Base-by-base conservation (phyloP, 108 stramenopile species). In the Cyclotella cryptica region DNA sequence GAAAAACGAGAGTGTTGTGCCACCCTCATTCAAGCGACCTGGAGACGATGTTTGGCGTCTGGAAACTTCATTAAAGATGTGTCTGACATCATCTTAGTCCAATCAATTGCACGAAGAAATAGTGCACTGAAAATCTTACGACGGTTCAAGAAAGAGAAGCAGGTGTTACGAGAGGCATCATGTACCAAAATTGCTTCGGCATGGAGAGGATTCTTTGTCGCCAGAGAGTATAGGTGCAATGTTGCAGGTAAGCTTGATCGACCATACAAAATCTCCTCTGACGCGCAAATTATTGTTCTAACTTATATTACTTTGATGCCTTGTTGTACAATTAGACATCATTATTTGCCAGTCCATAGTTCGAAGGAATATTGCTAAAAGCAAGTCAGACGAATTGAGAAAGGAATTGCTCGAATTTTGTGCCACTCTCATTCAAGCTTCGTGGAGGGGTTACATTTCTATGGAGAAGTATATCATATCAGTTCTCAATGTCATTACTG, bases 371-470 rank as follows among this genome's bases (percentile, higher is more conserved):
- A 52, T 51, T 8, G 35, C 49, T 19, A 52, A 52, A 10, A 35
- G n/a, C 22, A 69, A 18, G 30, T 27, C 35, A 9, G 19, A 69
- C 3, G 21, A 10, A 8, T 28, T 69, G 49, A 18, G 49, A 35
- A 22, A 29, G 9, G 49, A 52, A 42, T 9, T 35, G 28, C 69
- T 21, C 15, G 51, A 19, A 41, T 26, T 40, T 57, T 55, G 44
- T 21, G 88, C 90, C 12, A 84, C 80, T 12, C 55, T 74, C 30
- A 93, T 93, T 69, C 90, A 91, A 69, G 73, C 74, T 39, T 53
- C 76, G 3, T 93, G 90, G 89, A 83, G 93, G 58, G 85, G 87
- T 21, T 88, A 88, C 43, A 80, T 84, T n/a, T 70, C 84, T 21
- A 87, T 74, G 69, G 80, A 88, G 10, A 84, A 86, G 43, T 93